Conservation (phyloP, 1,284 basidiomycete genomes). For the Ustilago bromivora region DNA sequence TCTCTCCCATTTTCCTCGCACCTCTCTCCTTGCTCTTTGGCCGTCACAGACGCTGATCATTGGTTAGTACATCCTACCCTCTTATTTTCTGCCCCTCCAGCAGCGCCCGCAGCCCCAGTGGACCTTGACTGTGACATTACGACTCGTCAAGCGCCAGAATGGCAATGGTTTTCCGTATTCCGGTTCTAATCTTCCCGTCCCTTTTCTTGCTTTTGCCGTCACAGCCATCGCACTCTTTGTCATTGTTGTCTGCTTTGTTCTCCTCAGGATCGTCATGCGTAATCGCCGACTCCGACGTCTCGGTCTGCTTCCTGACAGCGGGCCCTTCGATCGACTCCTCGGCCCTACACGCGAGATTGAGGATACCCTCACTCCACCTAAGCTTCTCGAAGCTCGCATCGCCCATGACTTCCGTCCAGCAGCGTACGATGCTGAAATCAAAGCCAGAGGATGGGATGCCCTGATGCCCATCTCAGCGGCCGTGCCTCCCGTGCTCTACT, state of each 20-base stretch:
- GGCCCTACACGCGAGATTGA: conserved; percentile 53
- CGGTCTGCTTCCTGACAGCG: conserved; percentile 55
- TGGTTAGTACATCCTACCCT: conserved; percentile 53
- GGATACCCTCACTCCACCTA: conserved; percentile 58
- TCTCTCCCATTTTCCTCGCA: background rate
- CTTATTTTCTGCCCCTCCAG: conserved; percentile 14
- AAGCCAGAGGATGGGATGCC: conserved; percentile 52
- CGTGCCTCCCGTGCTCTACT: conserved; percentile 50
- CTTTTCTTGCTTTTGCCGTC: conserved; percentile 57
- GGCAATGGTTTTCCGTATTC: conserved; percentile 6
- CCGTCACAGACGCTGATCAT: conserved; percentile 57
- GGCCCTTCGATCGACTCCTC: conserved; percentile 50
- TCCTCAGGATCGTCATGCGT: conserved; percentile 61
- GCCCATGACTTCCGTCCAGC: conserved; percentile 37
- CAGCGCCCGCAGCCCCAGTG: conserved; percentile 6
- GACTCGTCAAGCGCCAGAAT: conserved; percentile 33
- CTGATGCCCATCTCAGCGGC: conserved; percentile 62
- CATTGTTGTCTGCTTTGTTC: conserved; percentile 64
- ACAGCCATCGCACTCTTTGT: conserved; percentile 66
- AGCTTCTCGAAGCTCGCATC: conserved; percentile 63
- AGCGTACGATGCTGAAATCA: conserved; percentile 41
- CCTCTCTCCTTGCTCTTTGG: background rate
- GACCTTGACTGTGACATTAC: background rate
- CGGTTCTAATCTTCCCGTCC: conserved; percentile 48
- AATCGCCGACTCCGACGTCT: conserved; percentile 59